Percentiles rank a stretch among this genome's conserved stretches.
phyloP scores from a whole-genome alignment of 441 rosid species.

The Gossypium schwendimanii region DNA sequence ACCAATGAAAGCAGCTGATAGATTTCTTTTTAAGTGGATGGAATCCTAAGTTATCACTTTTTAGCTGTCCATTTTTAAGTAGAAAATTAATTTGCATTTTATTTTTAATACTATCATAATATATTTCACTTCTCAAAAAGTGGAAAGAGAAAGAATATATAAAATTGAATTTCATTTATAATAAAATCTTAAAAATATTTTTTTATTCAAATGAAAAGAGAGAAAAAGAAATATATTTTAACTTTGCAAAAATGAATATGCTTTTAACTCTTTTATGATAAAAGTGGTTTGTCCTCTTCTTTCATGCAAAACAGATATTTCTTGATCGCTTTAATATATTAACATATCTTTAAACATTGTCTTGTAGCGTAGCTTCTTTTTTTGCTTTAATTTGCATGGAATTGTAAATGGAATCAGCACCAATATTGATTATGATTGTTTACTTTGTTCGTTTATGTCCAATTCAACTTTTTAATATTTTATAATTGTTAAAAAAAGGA shows the following conservation, averaged over 20 bases:
- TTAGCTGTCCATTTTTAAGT: slow-evolving; percentile 1
- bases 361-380: not conserved
- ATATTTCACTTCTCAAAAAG: too few relatives aligned
- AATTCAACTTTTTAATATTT: too few relatives aligned
- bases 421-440: slow-evolving; percentile 11
- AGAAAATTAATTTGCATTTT: not conserved
- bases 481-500: not conserved
- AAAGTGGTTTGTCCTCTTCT: slow-evolving; percentile 18
- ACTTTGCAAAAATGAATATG: not conserved
- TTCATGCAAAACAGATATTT: slow-evolving; percentile 18
- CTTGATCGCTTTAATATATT: not conserved
- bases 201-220: not conserved
- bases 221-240: not conserved
- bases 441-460: not conserved
- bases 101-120: too few relatives aligned
- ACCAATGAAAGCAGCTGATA: not conserved
- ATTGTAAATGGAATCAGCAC: slow-evolving; percentile 23
- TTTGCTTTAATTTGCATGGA: not conserved
- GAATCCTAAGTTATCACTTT: slow-evolving; percentile 26
- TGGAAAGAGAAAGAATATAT: too few relatives aligned
- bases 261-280: not conserved
- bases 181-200: too few relatives aligned
- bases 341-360: not conserved
- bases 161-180: too few relatives aligned
- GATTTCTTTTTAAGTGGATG: slow-evolving; percentile 10